These are phyloP conservation scores for Asterophora lycoperdoides DNA, from an alignment of 768 basidiomycete genomes.

Conservation along the genomic window DNA sequence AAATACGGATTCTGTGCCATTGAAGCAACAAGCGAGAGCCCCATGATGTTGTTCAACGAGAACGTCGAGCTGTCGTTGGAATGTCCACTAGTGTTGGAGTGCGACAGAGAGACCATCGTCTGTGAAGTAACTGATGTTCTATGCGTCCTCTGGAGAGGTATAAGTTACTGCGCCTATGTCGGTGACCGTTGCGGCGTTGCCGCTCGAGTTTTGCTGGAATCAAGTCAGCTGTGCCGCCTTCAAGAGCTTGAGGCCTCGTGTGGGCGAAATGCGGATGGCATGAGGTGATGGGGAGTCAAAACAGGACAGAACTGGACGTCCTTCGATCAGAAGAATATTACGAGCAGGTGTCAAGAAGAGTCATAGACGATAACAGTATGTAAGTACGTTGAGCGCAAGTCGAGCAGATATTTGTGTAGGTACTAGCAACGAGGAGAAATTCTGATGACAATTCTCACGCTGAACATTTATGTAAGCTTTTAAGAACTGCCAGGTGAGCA, in stretches of 20 bases:
- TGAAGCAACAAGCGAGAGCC: slow-evolving; percentile 33
- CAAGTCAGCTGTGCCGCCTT: not conserved
- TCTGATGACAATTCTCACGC: too few species aligned
- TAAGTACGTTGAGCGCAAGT: too few species aligned
- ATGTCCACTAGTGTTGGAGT: not conserved
- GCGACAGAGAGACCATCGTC: not conserved
- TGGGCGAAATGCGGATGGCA: not conserved
- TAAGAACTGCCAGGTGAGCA: too few species aligned
- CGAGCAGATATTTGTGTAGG: too few species aligned
- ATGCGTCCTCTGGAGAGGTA: not conserved
- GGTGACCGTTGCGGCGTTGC: too few species aligned
- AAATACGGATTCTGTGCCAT: slow-evolving; percentile 23
- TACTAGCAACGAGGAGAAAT: too few species aligned
- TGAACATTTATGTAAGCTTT: too few species aligned
- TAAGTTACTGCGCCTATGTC: not conserved
- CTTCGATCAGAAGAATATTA: too few species aligned
- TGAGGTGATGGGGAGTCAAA: not conserved
- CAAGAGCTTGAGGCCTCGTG: not conserved
- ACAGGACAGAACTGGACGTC: not conserved
- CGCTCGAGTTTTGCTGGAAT: too few species aligned
- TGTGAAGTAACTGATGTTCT: not conserved
- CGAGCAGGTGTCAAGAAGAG: too few species aligned
- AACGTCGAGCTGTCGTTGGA: not conserved
- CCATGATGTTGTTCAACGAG: slow-evolving; percentile 28
- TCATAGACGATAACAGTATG: too few species aligned